Evolutionary conservation across 192 early-diverging fungal genomes (phyloP).

Genomic region (Jimgerdemannia flammicorona): DNA sequence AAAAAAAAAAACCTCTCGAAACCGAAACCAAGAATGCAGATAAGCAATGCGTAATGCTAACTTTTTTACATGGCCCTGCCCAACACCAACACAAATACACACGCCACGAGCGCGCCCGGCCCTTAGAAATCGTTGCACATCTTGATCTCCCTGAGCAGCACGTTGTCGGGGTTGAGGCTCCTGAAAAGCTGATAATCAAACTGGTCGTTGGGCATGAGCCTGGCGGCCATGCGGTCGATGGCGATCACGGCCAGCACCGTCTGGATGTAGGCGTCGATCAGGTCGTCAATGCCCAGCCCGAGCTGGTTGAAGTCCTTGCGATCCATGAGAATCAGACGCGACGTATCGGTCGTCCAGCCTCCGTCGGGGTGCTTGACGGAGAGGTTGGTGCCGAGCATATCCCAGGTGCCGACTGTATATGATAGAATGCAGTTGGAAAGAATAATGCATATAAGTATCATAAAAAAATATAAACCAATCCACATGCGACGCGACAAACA

Average conservation of each 20-base stretch:
- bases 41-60: too few relatives aligned
- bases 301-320: slow-evolving; percentile 88
- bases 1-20: too few relatives aligned
- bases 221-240: slow-evolving; percentile 74
- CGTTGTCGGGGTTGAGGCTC: slow-evolving; percentile 58
- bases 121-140: slow-evolving; percentile 20
- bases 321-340: slow-evolving; percentile 83
- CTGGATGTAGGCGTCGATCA: slow-evolving; percentile 89
- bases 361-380: slow-evolving; percentile 72
- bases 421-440: not conserved
- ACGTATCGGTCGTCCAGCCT: slow-evolving; percentile 80
- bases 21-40: too few relatives aligned
- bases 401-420: slow-evolving; percentile 68
- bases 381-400: slow-evolving; percentile 89
- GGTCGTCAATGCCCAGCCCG: slow-evolving; percentile 78
- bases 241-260: slow-evolving; percentile 81
- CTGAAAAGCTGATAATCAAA: slow-evolving; percentile 58
- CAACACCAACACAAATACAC: too few relatives aligned
- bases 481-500: not conserved
- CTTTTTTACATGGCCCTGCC: too few relatives aligned
- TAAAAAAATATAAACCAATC: not conserved
- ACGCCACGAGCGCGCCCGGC: not conserved
- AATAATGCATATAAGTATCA: not conserved
- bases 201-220: slow-evolving; percentile 44
- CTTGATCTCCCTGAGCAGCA: slow-evolving; percentile 50